Base-by-base conservation (phyloP, 495 filamentous ascomycete species). In the Bombardia bombarda region DNA sequence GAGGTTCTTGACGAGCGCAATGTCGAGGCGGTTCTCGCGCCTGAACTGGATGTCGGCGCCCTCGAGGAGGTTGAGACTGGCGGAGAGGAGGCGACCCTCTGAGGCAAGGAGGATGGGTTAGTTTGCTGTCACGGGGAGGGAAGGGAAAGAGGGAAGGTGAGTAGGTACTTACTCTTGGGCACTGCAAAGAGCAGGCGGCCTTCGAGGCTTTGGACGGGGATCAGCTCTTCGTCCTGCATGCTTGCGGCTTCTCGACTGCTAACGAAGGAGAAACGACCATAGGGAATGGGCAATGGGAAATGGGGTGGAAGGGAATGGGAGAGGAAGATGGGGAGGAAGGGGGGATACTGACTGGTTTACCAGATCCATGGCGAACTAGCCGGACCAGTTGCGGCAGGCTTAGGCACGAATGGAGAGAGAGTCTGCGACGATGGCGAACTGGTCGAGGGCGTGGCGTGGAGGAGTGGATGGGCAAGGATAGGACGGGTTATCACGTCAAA, bases 1-100 rank as follows among this genome's bases (percentile, higher is more conserved):
- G 24, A 90, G 78, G 67, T 97, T 97, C 70, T 92, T 86, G 58
- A 95, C 90, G 17, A 97, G 79, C 12, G 92, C 92, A 63, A 97
- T 95, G 64, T 98, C 92, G 47, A 95, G 83, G 38, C 92, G 86
- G 61, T 79, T 84, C 69, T 93, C 86, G 60, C 90, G 83, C 52
- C 80, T 81, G 71, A 97, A 98, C 68, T 98, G 87, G 55, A 98
- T 92, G 65, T 97, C 92, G 50, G 80, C 86, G 59, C 92, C 92
- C 50, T 85, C 70, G 47, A 98, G 83, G 38, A 98, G 82, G 62
- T 95, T 86, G 19, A 98, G 77, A 44, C 81, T 77, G 36, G 84
- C 77, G 68, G 87, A 77, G 66, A 95, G 80, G 14, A 98, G 78
- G 43, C 92, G 81, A 39, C 92, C 92, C 83, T 98, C 90, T 94